Conservation (phyloP, 495 filamentous ascomycete species). For the Penicillium nucicola region DNA sequence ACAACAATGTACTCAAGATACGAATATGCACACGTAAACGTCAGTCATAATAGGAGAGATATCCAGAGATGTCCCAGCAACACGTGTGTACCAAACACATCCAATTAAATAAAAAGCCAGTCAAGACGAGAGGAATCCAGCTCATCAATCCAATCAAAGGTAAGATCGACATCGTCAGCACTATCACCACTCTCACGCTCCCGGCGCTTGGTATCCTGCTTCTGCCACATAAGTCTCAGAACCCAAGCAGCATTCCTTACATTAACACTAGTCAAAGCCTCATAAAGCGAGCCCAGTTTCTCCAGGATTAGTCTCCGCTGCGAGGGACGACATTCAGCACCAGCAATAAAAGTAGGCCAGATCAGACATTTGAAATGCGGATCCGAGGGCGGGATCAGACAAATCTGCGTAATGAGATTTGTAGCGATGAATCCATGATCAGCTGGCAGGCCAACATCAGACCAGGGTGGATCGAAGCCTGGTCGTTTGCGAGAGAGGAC, state of each 20-base stretch:
- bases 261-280: constrained; percentile 41
- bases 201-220: constrained; percentile 32
- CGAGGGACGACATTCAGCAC: constrained; percentile 38
- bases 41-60: constrained; percentile 3
- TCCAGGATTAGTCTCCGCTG: constrained; percentile 37
- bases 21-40: neutral
- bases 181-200: neutral
- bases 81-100: no score
- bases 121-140: constrained; percentile 43
- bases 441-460: constrained; percentile 25
- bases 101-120: constrained; percentile 44
- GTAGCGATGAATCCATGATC: constrained; percentile 35
- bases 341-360: constrained; percentile 48
- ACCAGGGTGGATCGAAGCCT: constrained; percentile 27
- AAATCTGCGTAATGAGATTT: constrained; percentile 37
- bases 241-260: constrained; percentile 48
- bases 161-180: constrained; percentile 24
- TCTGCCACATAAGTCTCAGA: constrained; percentile 46
- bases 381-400: constrained; percentile 34
- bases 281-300: constrained; percentile 35
- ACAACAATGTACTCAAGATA: neutral
- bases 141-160: constrained; percentile 48
- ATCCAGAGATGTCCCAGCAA: neutral
- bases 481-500: constrained; percentile 35
- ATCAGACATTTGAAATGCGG: constrained; percentile 49